phyloP scores from a whole-genome alignment of 1,284 basidiomycete species.

The Erythrobasidium hasegawianum region DNA sequence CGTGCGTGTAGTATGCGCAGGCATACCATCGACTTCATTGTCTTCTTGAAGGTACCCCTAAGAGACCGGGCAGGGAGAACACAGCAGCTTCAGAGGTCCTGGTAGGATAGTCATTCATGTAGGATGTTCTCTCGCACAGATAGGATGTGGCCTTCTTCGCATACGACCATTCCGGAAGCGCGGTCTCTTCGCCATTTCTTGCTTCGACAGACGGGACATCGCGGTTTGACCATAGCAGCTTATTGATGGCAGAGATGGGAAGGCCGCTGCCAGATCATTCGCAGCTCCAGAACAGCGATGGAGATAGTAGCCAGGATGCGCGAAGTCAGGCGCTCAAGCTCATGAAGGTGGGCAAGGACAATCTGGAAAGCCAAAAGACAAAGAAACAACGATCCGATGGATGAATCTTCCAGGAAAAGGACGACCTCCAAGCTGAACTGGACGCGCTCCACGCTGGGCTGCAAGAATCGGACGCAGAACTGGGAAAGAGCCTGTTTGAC shows the following conservation, averaged over 20 bases:
- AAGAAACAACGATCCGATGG: too few species aligned
- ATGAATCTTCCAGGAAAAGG: slow-evolving; percentile 15
- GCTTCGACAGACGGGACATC: slow-evolving; percentile 40
- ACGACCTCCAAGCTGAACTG: slow-evolving; percentile 22
- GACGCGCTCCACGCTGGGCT: slow-evolving; percentile 15
- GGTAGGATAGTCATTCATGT: too few species aligned
- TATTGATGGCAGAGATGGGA: too few species aligned
- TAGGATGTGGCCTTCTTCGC: slow-evolving; percentile 44
- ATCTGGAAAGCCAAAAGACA: neutral
- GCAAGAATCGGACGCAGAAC: slow-evolving; percentile 23
- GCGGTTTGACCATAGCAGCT: slow-evolving; percentile 31
- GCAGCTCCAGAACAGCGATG: too few species aligned
- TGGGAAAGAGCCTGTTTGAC: slow-evolving; percentile 23
- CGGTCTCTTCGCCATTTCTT: slow-evolving; percentile 41
- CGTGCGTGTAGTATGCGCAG: neutral
- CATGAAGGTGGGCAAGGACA: slow-evolving; percentile 30
- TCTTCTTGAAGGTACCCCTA: slow-evolving; percentile 36
- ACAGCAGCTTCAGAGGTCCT: too few species aligned
- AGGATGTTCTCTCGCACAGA: too few species aligned
- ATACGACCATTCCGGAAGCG: slow-evolving; percentile 41
- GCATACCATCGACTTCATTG: slow-evolving; percentile 26
- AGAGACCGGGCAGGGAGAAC: too few species aligned
- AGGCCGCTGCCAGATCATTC: too few species aligned
- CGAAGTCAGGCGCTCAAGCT: slow-evolving; percentile 15
- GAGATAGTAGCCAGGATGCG: slow-evolving; percentile 13